Evolutionary conservation across 176 grass and related monocot genomes (phyloP).

Genomic region (Phragmites australis): DNA sequence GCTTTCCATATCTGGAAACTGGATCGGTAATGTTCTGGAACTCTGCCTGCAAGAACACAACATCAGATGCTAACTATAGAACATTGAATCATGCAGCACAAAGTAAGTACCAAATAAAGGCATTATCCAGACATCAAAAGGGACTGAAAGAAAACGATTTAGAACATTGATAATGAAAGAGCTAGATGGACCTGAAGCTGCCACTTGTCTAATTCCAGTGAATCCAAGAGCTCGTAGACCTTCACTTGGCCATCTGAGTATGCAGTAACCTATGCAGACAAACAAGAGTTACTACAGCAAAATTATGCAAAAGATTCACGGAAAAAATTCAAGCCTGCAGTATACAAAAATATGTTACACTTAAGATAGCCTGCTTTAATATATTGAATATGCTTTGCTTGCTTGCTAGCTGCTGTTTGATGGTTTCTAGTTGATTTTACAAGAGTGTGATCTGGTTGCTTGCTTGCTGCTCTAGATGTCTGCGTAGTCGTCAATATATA

Average conservation of each 20-base stretch:
- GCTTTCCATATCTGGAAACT: conserved; percentile 70
- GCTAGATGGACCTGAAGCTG: conserved; percentile 86
- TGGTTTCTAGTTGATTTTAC: background rate
- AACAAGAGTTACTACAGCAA: conserved; percentile 34
- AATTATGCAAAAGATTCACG: conserved; percentile 13
- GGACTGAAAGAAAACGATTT: conserved; percentile 9
- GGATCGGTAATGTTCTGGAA: conserved; percentile 82
- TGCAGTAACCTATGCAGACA: conserved; percentile 64
- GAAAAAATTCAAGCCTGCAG: conserved; percentile 16
- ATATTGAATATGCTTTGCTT: background rate
- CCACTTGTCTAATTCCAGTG: conserved; percentile 92
- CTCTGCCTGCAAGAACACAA: conserved; percentile 67
- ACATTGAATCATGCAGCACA: conserved; percentile 10
- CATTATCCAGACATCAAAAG: background rate
- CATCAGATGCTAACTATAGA: background rate
- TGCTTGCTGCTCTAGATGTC: background rate
- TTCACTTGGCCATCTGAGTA: conserved; percentile 96
- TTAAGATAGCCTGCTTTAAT: conserved; percentile 15
- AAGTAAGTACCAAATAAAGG: conserved; percentile 28
- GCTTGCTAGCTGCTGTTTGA: background rate
- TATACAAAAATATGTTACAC: background rate
- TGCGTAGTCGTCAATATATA: background rate
- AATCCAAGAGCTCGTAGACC: conserved; percentile 78
- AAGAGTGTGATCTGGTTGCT: background rate
- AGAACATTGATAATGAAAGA: conserved; percentile 21